These are phyloP conservation scores for Miscanthus lutarioriparius DNA, from an alignment of 176 grass and related monocot species.

Conservation along the genomic window DNA sequence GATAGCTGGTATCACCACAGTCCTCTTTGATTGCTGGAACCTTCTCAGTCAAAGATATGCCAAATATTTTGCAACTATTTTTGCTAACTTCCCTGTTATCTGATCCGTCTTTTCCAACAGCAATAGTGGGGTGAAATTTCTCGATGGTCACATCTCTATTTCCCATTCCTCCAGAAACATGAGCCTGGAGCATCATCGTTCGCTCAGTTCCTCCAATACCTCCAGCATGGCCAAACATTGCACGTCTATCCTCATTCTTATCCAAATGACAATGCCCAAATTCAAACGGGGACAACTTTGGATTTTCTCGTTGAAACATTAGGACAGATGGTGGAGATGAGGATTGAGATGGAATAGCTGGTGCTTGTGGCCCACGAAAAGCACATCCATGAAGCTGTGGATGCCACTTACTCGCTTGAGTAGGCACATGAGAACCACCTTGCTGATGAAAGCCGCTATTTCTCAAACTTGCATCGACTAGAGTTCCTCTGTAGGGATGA, in stretches of 20 bases:
- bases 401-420: conserved; percentile 44
- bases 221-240: conserved; percentile 17
- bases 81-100: conserved; percentile 16
- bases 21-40: conserved; percentile 40
- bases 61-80: conserved; percentile 74
- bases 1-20: conserved; percentile 31
- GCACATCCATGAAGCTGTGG: conserved; percentile 30
- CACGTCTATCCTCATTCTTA: conserved; percentile 19
- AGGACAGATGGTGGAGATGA: conserved; percentile 56
- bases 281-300: conserved; percentile 31
- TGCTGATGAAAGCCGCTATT: conserved; percentile 43
- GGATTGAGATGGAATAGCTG: conserved; percentile 38
- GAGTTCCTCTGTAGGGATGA: conserved; percentile 47
- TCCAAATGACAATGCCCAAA: conserved; percentile 28
- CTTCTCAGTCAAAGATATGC: conserved; percentile 62
- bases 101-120: conserved; percentile 27
- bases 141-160: conserved; percentile 1
- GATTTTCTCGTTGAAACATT: conserved; percentile 59
- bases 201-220: conserved; percentile 21
- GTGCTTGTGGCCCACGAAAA: conserved; percentile 25
- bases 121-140: conserved; percentile 17
- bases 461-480: conserved; percentile 39
- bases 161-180: conserved; percentile 20
- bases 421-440: conserved; percentile 35
- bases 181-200: neutral